Evolutionary conservation across 2,329 filamentous ascomycete species (phyloP).

Genomic region (Fusarium dimerum): DNA sequence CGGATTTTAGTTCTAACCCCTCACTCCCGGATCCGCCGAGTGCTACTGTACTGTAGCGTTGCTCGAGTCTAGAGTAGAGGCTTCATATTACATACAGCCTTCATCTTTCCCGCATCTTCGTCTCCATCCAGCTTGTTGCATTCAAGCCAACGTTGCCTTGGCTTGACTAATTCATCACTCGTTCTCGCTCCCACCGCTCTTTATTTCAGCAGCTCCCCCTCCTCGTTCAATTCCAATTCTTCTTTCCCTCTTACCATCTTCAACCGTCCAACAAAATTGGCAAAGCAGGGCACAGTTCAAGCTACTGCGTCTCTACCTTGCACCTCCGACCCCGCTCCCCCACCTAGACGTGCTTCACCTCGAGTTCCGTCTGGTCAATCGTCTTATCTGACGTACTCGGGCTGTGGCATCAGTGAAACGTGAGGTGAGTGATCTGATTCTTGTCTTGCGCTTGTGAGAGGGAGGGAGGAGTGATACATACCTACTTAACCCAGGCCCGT

Average conservation of each 20-base stretch:
- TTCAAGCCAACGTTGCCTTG: not conserved
- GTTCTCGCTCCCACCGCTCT: not conserved
- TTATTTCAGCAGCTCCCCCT: not conserved
- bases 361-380: conserved; percentile 25
- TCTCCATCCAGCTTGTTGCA: not conserved
- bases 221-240: not conserved
- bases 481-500: conserved; percentile 23
- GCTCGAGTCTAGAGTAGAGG: not conserved
- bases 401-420: conserved; percentile 25
- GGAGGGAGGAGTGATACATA: conserved; percentile 15
- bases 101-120: not conserved
- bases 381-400: conserved; percentile 30
- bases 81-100: not conserved
- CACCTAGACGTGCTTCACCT: conserved; percentile 25
- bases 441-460: conserved; percentile 15
- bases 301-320: conserved; percentile 28
- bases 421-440: conserved; percentile 30
- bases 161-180: not conserved
- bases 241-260: conserved; percentile 1
- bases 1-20: not conserved
- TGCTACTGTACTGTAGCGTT: not conserved
- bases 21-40: not conserved
- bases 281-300: conserved; percentile 18
- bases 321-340: conserved; percentile 27
- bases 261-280: conserved; percentile 3